These are phyloP conservation scores for Talaromyces sp. DNA, from an alignment of 2,329 filamentous ascomycete genomes.

Conservation along the genomic window DNA sequence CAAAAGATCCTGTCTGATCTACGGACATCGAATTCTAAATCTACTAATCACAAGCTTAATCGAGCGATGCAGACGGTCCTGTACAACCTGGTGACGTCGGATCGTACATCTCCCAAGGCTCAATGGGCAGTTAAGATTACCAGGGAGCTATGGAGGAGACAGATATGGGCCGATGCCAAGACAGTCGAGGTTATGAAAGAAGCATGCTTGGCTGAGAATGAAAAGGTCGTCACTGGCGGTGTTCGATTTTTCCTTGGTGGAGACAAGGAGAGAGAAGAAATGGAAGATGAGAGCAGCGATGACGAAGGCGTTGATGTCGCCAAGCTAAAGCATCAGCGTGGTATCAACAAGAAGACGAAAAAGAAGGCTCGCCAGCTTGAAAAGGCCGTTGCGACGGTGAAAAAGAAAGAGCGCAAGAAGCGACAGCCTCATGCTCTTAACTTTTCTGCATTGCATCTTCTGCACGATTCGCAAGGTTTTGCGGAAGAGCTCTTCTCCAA, in stretches of 20 bases:
- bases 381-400: conserved; percentile 76
- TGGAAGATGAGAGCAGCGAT: conserved; percentile 83
- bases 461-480: conserved; percentile 93
- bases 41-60: conserved; percentile 89
- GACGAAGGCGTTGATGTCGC: conserved; percentile 71
- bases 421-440: conserved; percentile 81
- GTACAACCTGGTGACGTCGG: conserved; percentile 84
- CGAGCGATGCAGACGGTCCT: conserved; percentile 88
- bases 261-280: conserved; percentile 90
- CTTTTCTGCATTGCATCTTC: conserved; percentile 89
- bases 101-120: conserved; percentile 77
- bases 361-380: conserved; percentile 78
- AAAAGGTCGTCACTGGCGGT: conserved; percentile 84
- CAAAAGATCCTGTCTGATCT: conserved; percentile 89
- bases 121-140: conserved; percentile 96
- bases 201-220: conserved; percentile 80
- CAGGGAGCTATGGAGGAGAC: conserved; percentile 90
- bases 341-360: conserved; percentile 94
- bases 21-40: conserved; percentile 78
- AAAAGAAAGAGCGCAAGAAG: conserved; percentile 82
- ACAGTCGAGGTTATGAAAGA: conserved; percentile 99
- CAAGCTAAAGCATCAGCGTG: conserved; percentile 76
- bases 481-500: conserved; percentile 85
- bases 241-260: conserved; percentile 94
- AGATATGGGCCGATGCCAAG: conserved; percentile 92